A percentile compares a stretch with the other conserved stretches of the same genome.
Evolutionary conservation across 768 basidiomycete genomes (phyloP).

Genomic region (Hygrocybe coccinea): DNA sequence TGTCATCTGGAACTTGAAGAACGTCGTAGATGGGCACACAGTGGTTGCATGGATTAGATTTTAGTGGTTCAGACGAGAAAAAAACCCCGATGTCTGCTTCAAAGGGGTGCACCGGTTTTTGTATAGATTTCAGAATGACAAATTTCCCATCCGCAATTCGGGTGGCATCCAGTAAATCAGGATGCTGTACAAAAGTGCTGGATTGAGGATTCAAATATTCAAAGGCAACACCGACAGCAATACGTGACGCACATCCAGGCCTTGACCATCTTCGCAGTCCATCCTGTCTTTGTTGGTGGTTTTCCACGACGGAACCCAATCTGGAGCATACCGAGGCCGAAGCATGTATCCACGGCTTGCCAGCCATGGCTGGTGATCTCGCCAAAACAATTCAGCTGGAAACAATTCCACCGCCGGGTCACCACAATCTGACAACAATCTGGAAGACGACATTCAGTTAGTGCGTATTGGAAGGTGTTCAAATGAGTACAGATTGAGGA

Average conservation of each 20-base stretch:
- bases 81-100: conserved; percentile 25
- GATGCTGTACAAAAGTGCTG: conserved; percentile 3
- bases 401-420: neutral
- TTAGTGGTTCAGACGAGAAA: conserved; percentile 10
- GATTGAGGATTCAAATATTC: too few relatives aligned
- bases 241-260: conserved; percentile 1
- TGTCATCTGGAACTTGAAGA: conserved; percentile 10
- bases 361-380: conserved; percentile 23
- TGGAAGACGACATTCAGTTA: too few relatives aligned
- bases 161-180: conserved; percentile 23
- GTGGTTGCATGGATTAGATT: conserved; percentile 21
- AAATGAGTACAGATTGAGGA: too few relatives aligned
- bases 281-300: conserved; percentile 7
- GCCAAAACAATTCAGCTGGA: conserved; percentile 19
- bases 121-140: conserved; percentile 27
- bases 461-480: too few relatives aligned
- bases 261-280: conserved; percentile 5
- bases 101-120: conserved; percentile 9
- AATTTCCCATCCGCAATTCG: conserved; percentile 22
- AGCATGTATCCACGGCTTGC: conserved; percentile 23
- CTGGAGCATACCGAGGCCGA: conserved; percentile 27
- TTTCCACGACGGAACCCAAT: conserved; percentile 30
- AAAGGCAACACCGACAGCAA: too few relatives aligned
- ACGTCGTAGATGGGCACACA: conserved; percentile 24
- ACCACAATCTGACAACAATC: neutral